Percentiles rank a stretch among this genome's conserved stretches.
Evolutionary conservation across 176 grass and related monocot genomes (phyloP).

Genomic region (Aegilops speltoides): DNA sequence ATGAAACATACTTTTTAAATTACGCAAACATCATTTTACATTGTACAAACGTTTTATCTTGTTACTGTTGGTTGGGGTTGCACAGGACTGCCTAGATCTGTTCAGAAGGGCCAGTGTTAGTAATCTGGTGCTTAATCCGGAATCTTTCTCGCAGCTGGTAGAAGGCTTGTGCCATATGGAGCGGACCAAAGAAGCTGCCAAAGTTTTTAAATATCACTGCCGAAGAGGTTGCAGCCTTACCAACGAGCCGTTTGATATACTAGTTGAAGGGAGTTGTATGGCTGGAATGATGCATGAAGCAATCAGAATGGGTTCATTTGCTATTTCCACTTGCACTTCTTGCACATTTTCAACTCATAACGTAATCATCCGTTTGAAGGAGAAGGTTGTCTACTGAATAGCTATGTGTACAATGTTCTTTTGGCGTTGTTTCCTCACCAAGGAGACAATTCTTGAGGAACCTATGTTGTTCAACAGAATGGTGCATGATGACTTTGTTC

Average conservation of each 20-base stretch:
- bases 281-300: slow-evolving; percentile 46
- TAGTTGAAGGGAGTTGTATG: slow-evolving; percentile 45
- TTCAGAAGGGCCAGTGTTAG: background rate
- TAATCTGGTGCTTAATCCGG: slow-evolving; percentile 47
- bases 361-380: slow-evolving; percentile 43
- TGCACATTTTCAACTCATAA: slow-evolving; percentile 39
- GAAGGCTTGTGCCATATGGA: slow-evolving; percentile 46
- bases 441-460: slow-evolving; percentile 27
- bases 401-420: slow-evolving; percentile 30
- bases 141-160: slow-evolving; percentile 48
- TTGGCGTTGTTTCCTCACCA: slow-evolving; percentile 42
- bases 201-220: slow-evolving; percentile 43
- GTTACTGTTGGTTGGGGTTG: too few relatives aligned
- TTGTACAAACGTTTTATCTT: too few relatives aligned
- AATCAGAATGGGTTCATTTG: slow-evolving; percentile 36
- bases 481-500: slow-evolving; percentile 44
- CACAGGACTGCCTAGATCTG: too few relatives aligned
- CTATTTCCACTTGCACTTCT: slow-evolving; percentile 38
- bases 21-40: too few relatives aligned
- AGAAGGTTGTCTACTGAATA: slow-evolving; percentile 47
- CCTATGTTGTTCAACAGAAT: slow-evolving; percentile 59
- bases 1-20: too few relatives aligned
- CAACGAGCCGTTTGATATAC: slow-evolving; percentile 24
- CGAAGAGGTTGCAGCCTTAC: slow-evolving; percentile 31
- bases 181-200: slow-evolving; percentile 35